phyloP scores from a whole-genome alignment of 2,329 filamentous ascomycete species.

The Hysterium pulicare region DNA sequence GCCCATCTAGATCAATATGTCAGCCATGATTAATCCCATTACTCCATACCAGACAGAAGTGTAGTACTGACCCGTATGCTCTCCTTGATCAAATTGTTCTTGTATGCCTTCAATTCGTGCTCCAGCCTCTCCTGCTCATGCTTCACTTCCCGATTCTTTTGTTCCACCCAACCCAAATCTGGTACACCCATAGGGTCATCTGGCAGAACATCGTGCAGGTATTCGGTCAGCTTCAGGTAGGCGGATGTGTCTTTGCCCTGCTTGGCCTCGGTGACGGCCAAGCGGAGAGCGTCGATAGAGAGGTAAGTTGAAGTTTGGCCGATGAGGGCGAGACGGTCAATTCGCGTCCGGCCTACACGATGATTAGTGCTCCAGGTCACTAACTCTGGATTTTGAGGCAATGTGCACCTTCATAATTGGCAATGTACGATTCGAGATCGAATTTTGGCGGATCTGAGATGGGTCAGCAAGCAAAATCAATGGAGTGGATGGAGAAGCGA shows the following conservation, averaged over 20 bases:
- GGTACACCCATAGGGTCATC: slow-evolving; percentile 63
- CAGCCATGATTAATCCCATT: neutral
- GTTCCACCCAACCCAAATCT: slow-evolving; percentile 74
- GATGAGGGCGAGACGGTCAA: slow-evolving; percentile 78
- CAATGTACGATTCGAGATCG: slow-evolving; percentile 85
- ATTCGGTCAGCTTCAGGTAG: slow-evolving; percentile 67
- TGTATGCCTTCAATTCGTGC: slow-evolving; percentile 83
- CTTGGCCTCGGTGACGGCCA: slow-evolving; percentile 74
- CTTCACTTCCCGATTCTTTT: slow-evolving; percentile 63
- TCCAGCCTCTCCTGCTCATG: slow-evolving; percentile 74
- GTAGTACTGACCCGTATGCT: slow-evolving; percentile 70
- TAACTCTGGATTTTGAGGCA: neutral
- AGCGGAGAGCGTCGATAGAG: slow-evolving; percentile 73
- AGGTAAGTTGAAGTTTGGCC: slow-evolving; percentile 74
- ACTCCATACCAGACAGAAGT: slow-evolving; percentile 5
- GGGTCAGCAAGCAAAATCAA: slow-evolving; percentile 9
- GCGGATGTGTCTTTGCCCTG: slow-evolving; percentile 66
- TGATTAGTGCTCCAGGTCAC: too few species aligned
- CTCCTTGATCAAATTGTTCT: slow-evolving; percentile 96
- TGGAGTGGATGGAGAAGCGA: too few species aligned
- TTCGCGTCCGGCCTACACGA: slow-evolving; percentile 68
- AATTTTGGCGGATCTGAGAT: slow-evolving; percentile 73
- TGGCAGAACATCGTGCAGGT: slow-evolving; percentile 62
- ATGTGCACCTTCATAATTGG: slow-evolving; percentile 75
- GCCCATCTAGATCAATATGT: slow-evolving; percentile 64